These are phyloP conservation scores for Metschnikowia kunwiensis DNA, from an alignment of 805 yeast genomes.

Conservation along the genomic window DNA sequence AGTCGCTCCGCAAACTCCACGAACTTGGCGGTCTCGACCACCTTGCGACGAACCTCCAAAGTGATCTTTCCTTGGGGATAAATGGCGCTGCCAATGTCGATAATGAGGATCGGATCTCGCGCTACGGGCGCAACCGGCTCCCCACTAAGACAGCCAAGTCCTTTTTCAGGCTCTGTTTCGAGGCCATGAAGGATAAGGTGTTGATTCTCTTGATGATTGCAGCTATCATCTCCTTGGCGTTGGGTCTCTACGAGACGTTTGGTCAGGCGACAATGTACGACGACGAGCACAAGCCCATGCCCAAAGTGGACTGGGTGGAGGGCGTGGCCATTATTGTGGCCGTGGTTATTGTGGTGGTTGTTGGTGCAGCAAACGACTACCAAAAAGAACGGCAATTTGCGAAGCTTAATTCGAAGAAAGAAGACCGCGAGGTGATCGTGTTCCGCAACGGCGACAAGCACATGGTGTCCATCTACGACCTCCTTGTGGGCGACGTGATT, in stretches of 20 bases:
- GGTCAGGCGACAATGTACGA: conserved; percentile 79
- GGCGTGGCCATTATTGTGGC: conserved; percentile 97
- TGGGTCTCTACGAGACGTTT: conserved; percentile 90
- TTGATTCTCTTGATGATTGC: conserved; percentile 79
- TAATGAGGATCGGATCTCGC: conserved; percentile 39
- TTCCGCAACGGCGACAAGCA: conserved; percentile 67
- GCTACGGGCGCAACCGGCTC: conserved; percentile 66
- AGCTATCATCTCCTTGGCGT: conserved; percentile 81
- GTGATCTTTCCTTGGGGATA: conserved; percentile 44
- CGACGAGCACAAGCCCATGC: conserved; percentile 69
- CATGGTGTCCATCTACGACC: conserved; percentile 66
- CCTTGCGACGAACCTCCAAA: conserved; percentile 30
- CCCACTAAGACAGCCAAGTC: conserved; percentile 73
- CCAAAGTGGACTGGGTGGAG: conserved; percentile 96
- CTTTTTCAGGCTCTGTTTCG: conserved; percentile 64
- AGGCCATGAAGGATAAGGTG: conserved; percentile 89
- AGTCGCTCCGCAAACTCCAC: conserved; percentile 44
- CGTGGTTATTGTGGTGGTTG: conserved; percentile 82
- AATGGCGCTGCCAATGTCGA: conserved; percentile 19
- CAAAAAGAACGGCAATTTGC: conserved; percentile 94
- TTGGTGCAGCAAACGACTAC: conserved; percentile 94
- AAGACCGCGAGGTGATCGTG: conserved; percentile 75
- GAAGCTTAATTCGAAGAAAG: conserved; percentile 82
- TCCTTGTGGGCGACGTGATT: conserved; percentile 84
- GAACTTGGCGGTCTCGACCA: conserved; percentile 46